Conservation (phyloP, 2,329 filamentous ascomycete species). For the Penicillium sp. region DNA sequence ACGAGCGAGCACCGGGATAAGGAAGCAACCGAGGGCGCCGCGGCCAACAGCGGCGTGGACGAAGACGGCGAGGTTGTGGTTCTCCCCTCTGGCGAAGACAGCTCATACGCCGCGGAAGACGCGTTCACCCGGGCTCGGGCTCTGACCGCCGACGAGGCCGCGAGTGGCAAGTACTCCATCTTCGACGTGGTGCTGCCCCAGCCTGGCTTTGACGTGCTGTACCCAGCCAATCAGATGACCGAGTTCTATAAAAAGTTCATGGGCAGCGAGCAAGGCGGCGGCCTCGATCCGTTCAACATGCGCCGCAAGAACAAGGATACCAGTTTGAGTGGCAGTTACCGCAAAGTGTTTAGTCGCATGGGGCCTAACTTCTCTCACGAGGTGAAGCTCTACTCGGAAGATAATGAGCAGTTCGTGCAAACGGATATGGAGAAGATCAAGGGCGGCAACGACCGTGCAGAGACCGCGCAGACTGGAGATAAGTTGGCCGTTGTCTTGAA, state of each 20-base stretch:
- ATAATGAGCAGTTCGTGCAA: constrained; percentile 80
- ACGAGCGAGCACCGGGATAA: constrained; percentile 59
- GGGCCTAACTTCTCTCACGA: constrained; percentile 64
- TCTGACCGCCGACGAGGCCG: constrained; percentile 75
- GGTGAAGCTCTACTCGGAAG: constrained; percentile 65
- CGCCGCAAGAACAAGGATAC: constrained; percentile 81
- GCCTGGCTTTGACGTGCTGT: constrained; percentile 88
- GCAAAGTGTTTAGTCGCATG: constrained; percentile 77
- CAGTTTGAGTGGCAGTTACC: constrained; percentile 84
- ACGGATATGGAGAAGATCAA: constrained; percentile 78
- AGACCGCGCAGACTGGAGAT: constrained; percentile 22
- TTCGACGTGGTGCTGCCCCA: constrained; percentile 88
- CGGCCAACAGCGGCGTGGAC: constrained; percentile 48
- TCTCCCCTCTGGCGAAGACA: constrained; percentile 59
- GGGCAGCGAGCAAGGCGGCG: constrained; percentile 73
- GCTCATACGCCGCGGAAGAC: constrained; percentile 55
- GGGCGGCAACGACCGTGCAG: constrained; percentile 35
- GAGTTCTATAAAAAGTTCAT: constrained; percentile 85
- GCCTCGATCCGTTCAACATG: constrained; percentile 83
- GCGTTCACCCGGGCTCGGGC: constrained; percentile 69
- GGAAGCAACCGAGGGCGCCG: constrained; percentile 32
- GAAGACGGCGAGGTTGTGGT: constrained; percentile 68
- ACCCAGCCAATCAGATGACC: constrained; percentile 82
- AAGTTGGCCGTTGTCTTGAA: constrained; percentile 71
- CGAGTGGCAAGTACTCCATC: constrained; percentile 74